phyloP scores from a whole-genome alignment of 2,329 filamentous ascomycete genomes.

The Colletotrichum sp. region DNA sequence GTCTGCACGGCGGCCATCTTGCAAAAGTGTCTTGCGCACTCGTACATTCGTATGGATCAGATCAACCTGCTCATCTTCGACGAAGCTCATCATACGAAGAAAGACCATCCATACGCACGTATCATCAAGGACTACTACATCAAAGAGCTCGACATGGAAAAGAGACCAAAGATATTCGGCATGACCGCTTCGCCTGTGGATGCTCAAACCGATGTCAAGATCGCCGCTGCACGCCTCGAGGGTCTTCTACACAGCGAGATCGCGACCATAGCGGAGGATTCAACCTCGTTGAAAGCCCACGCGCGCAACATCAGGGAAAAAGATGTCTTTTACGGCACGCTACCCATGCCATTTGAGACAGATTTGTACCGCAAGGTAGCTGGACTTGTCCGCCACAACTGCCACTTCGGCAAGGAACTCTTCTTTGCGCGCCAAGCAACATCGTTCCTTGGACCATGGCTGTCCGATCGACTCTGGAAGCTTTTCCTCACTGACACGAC shows the following conservation, averaged over 20 bases:
- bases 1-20: constrained; percentile 93
- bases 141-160: constrained; percentile 42
- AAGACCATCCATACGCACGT: constrained; percentile 85
- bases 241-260: constrained; percentile 80
- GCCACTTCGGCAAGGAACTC: constrained; percentile 61
- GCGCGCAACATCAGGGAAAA: constrained; percentile 58
- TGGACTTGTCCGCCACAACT: constrained; percentile 41
- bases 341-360: constrained; percentile 63
- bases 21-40: constrained; percentile 75
- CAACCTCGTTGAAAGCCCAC: constrained; percentile 31
- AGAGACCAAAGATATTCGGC: constrained; percentile 80
- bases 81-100: constrained; percentile 95
- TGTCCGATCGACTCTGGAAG: constrained; percentile 81
- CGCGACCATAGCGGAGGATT: constrained; percentile 65
- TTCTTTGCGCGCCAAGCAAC: constrained; percentile 62
- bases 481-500: constrained; percentile 69
- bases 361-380: constrained; percentile 64
- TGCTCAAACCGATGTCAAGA: constrained; percentile 72
- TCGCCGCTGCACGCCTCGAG: constrained; percentile 77
- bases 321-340: constrained; percentile 42
- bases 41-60: constrained; percentile 78
- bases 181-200: constrained; percentile 98
- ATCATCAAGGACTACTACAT: constrained; percentile 90
- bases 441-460: constrained; percentile 79
- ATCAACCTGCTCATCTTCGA: constrained; percentile 95